Evolutionary conservation across 768 basidiomycete species (phyloP), one percentile per base, ranked within the genome.

Genomic region (Tricholoma flavovirens): DNA sequence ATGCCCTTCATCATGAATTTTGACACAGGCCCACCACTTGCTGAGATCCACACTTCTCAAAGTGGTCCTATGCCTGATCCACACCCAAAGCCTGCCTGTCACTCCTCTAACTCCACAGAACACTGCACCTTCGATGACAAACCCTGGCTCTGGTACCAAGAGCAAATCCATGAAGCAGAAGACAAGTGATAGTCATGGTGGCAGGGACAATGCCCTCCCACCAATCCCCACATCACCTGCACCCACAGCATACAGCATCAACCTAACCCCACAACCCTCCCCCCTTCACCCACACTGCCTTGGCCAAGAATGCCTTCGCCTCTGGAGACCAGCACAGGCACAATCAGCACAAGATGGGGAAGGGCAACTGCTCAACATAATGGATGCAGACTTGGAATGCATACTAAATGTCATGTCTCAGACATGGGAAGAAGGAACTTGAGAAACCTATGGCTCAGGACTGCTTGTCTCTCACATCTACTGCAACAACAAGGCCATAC

Each of bases 391-490:
- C 38, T 51, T 40, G 29, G 9, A 46, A 8, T n/a, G 17, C 5
- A 49, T 46, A 6, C 2, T 43, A 7, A 26, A 42, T 8, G 53
- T 54, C 5, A n/a, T 54, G 7, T n/a, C 26, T 3, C 26, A 22
- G 3, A 21, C 53, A 15, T 54, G 53, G 43, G 54, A 24, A 10
- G 54, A 59, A 5, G 51, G 54, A 7, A n/a, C n/a, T n/a, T n/a
- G n/a, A n/a, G n/a, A n/a, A n/a, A n/a, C n/a, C n/a, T n/a, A n/a
- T n/a, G n/a, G 66, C 3, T n/a, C 69, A 0, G 68, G 71, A 2
- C 60, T 75, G 0, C 62, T 71, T 0, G 54, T 60, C 0, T 76
- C 53, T 53, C 73, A 75, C 14, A 51, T 67, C 0, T 73, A 64
- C 57, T 74, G 73, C 38, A n/a, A n/a, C n/a, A n/a, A n/a, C n/a